Conservation (phyloP, 1,284 basidiomycete genomes). For the Spongiforma sp. region DNA sequence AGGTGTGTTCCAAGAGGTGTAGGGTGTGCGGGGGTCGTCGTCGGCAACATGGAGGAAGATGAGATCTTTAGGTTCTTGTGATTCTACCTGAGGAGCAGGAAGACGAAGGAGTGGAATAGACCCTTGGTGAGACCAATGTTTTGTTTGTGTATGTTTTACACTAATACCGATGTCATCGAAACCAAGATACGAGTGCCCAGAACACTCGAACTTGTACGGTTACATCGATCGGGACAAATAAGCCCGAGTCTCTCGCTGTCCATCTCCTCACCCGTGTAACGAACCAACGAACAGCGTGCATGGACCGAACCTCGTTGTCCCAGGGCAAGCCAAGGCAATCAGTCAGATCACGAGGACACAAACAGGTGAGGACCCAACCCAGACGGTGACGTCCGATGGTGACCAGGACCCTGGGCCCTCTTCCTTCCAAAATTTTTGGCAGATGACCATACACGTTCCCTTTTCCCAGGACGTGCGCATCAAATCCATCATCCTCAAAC, state of each 20-base stretch:
- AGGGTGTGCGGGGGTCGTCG: slow-evolving; percentile 1
- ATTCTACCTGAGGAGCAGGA: slow-evolving; percentile 11
- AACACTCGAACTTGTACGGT: slow-evolving; percentile 61
- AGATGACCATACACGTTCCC: slow-evolving; percentile 65
- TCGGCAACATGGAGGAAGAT: slow-evolving; percentile 5
- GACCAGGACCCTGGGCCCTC: too few species aligned
- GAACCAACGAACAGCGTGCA: slow-evolving; percentile 72
- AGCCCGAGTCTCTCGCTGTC: too few species aligned
- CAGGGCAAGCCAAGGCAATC: slow-evolving; percentile 75
- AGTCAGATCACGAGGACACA: slow-evolving; percentile 76
- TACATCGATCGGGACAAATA: slow-evolving; percentile 77
- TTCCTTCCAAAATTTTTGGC: too few species aligned
- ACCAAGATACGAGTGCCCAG: too few species aligned
- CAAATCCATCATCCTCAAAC: slow-evolving; percentile 72
- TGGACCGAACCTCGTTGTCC: slow-evolving; percentile 76
- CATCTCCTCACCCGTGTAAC: too few species aligned
- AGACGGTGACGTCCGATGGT: too few species aligned
- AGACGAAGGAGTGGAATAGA: slow-evolving; percentile 21
- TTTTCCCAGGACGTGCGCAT: slow-evolving; percentile 80
- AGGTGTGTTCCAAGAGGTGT: too few species aligned
- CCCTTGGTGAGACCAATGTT: too few species aligned
- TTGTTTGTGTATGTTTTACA: too few species aligned
- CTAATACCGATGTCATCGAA: too few species aligned
- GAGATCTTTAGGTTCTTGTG: slow-evolving; percentile 6
- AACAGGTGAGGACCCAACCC: slow-evolving; percentile 52